These are phyloP conservation scores for Citrus sp. DNA, from an alignment of 345 rosid genomes.

Conservation along the genomic window DNA sequence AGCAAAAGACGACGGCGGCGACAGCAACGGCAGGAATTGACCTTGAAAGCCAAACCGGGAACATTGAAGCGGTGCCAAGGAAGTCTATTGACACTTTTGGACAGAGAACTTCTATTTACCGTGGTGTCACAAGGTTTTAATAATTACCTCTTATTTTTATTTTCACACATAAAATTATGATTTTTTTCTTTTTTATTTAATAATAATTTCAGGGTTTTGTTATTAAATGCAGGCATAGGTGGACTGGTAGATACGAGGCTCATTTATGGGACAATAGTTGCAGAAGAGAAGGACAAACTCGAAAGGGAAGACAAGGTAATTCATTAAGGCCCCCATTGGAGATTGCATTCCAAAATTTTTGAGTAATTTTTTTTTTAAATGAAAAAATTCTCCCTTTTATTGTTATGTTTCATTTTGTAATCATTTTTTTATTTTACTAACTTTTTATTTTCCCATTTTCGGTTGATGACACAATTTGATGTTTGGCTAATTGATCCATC, in stretches of 20 bases:
- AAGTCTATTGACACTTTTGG: slow-evolving; percentile 81
- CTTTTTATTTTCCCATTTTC: slow-evolving; percentile 1
- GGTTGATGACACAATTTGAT: slow-evolving; percentile 14
- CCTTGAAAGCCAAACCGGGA: slow-evolving; percentile 16
- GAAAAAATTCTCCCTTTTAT: not conserved
- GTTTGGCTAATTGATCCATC: slow-evolving; percentile 16
- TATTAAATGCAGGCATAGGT: slow-evolving; percentile 54
- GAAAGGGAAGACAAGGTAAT: slow-evolving; percentile 80
- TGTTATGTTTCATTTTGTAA: not conserved
- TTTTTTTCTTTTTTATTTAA: slow-evolving; percentile 1
- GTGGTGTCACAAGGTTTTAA: slow-evolving; percentile 83
- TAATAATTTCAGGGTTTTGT: slow-evolving; percentile 13
- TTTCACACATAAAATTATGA: not conserved
- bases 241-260: slow-evolving; percentile 89
- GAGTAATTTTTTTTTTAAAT: not conserved
- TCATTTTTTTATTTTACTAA: slow-evolving; percentile 10
- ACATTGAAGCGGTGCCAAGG: slow-evolving; percentile 48
- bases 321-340: not conserved
- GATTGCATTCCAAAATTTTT: not conserved
- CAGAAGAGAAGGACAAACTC: slow-evolving; percentile 87
- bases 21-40: not conserved
- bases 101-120: slow-evolving; percentile 90
- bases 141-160: no score
- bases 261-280: slow-evolving; percentile 87
- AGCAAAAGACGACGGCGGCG: slow-evolving; percentile 18